Evolutionary conservation across 2,329 filamentous ascomycete species (phyloP), one percentile per base, ranked within the genome.

Genomic region (Sporothrix humicola): DNA sequence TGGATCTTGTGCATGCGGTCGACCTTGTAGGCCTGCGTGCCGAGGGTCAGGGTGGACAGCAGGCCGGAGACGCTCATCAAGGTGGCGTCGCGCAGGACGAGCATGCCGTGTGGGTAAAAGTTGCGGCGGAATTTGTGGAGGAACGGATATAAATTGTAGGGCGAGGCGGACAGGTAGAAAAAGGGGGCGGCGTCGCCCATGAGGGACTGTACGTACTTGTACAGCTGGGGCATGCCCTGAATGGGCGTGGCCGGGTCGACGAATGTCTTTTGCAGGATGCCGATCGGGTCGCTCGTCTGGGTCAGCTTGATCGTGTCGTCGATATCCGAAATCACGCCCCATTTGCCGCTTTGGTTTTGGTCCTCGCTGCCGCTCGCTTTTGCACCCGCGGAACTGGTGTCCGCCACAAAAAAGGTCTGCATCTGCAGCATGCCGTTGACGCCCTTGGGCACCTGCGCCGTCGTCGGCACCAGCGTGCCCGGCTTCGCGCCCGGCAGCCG

Each of bases 271-370:
- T 89, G 87, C 5, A 98, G 84, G 78, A 98, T 95, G 2, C 94
- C 93, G 8, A 92, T 86, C 0, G 94, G 91, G 69, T 93, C 91
- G 59, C 91, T 89, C 0, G 95, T 97, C 81, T 92, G 86, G 0
- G 95, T 98, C 77, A 95, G 85, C 82, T 98, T 98, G 85, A 98
- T 97, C 0, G 95, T 97, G 82, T 98, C 95, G 79, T 98, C 96
- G 77, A 98, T 89, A 78, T 98, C 95, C 54, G 92, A 95, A 76
- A 98, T 90, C 13, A 98, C 83, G 13, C 89, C 89, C 94, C 94
- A 98, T 8, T 95, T 95, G 66, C 94, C 97, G 8, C 95, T 95
- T 3, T 10, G 31, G 37, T 10, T 26, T 26, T 26, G 23, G 23
- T 26, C 23, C 23, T 26, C 23, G 23, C 23, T 26, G 23, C 23